Base-by-base conservation (phyloP, 2,329 filamentous ascomycete genomes). In the Emmonsiellopsis sp. region DNA sequence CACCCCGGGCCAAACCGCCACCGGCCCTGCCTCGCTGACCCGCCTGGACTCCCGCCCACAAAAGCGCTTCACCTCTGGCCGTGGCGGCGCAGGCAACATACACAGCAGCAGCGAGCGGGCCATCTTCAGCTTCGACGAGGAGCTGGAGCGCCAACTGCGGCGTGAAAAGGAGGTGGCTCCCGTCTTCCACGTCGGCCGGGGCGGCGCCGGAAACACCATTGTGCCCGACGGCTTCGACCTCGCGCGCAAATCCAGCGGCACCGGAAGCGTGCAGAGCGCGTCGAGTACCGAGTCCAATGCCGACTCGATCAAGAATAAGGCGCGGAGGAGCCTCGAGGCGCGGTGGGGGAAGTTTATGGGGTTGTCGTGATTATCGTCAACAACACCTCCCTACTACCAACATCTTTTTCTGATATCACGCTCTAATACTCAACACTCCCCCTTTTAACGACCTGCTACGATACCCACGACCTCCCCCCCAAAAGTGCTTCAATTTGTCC, bases 81-180 rank as follows among this genome's bases (percentile, higher is more conserved):
- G 78, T 48, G 79, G 79, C 52, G 78, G 79, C 44, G 76, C 76
- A 13, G 79, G 79, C 57, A 82, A 81, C 63, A 70, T 80, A 57
- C 74, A 77, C 61, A 71, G 69, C 63, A 65, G 67, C 59, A 69
- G 68, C 56, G 77, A 84, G 60, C 74, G 79, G 42, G 74, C 78
- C 63, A 83, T 84, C 65, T 84, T 84, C 74, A 79, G 77, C 67
- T 85, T 85, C 69, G 82, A 85, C 65, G 82, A 85, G 70, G 82
- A 85, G 62, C 74, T 85, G 50, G 75, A 80, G 60, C 76, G 76
- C 54, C 77, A 82, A 56, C 71, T 79, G 57, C 74, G 76, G 53
- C 72, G 77, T 37, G 73, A 72, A 60, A 71, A 72, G 56, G 70
- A 75, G 55, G 71, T 77, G 46, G 80, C 81, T 2, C 82, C 82